These are phyloP conservation scores for Scheffersomyces amazonensis DNA, from an alignment of 805 yeast species.

Conservation along the genomic window DNA sequence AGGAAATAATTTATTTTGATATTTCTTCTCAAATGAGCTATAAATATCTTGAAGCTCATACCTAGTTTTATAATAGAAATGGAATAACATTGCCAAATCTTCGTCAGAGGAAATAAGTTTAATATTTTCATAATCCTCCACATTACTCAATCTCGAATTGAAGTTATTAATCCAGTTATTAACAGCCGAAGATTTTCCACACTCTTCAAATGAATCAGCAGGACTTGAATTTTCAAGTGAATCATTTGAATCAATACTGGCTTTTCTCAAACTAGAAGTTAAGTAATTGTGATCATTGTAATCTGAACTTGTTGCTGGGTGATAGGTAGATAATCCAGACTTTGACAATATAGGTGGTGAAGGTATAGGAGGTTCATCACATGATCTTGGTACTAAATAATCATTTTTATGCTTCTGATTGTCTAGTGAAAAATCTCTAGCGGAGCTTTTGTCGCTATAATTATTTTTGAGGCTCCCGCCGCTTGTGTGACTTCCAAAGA, in stretches of 20 bases:
- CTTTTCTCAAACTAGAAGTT: background rate
- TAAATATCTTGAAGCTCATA: background rate
- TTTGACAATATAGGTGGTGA: background rate
- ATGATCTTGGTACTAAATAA: conserved; percentile 1
- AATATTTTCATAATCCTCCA: background rate
- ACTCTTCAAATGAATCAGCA: background rate
- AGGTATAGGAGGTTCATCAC: background rate
- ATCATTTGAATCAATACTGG: background rate
- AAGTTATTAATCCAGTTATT: background rate
- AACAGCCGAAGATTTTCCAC: background rate
- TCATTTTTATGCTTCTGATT: too few relatives aligned
- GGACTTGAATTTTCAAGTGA: background rate
- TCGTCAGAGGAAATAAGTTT: background rate
- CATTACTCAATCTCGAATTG: background rate
- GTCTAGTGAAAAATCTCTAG: too few relatives aligned
- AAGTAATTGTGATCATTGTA: background rate
- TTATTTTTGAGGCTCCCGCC: too few relatives aligned
- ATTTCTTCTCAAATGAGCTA: background rate
- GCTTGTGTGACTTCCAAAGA: too few relatives aligned
- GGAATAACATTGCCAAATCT: background rate
- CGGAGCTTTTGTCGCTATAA: too few relatives aligned
- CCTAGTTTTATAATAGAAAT: conserved; percentile 5
- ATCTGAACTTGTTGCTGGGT: background rate
- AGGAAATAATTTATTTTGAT: conserved; percentile 22
- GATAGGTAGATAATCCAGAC: background rate